Percentiles rank a stretch among this genome's conserved stretches.
Conservation (phyloP, 1,139 yeast species). For the Diutina catenulata region DNA sequence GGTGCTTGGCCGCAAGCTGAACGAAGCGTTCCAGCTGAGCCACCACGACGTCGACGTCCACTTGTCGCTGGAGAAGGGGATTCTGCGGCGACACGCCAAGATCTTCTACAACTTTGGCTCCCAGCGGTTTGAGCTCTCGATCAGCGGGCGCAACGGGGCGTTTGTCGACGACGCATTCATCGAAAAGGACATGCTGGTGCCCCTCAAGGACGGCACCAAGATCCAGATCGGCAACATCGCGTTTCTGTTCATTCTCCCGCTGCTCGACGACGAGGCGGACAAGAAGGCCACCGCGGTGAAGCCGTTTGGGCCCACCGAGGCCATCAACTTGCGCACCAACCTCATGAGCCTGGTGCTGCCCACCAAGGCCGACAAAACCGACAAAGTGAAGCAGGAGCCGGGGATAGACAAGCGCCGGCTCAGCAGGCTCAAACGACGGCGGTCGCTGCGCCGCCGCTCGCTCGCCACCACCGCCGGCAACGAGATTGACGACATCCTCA, state of each 20-base stretch:
- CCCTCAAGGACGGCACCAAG: conserved; percentile 67
- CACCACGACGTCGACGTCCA: conserved; percentile 78
- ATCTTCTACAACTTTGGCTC: conserved; percentile 93
- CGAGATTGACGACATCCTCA: conserved; percentile 27
- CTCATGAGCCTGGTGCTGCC: conserved; percentile 13
- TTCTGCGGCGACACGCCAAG: conserved; percentile 86
- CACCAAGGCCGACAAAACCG: conserved; percentile 10
- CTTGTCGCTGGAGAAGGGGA: conserved; percentile 81
- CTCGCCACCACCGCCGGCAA: conserved; percentile 29
- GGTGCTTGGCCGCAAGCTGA: conserved; percentile 78
- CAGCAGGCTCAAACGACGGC: conserved; percentile 10
- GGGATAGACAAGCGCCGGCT: not conserved
- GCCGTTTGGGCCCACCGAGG: conserved; percentile 42
- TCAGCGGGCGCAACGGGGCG: conserved; percentile 91
- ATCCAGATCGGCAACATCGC: conserved; percentile 91
- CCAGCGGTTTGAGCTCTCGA: conserved; percentile 80
- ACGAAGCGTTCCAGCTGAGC: conserved; percentile 37
- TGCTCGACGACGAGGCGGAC: conserved; percentile 21
- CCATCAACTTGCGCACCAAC: conserved; percentile 37
- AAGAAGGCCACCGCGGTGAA: conserved; percentile 12
- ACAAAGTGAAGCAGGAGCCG: conserved; percentile 9
- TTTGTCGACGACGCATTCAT: conserved; percentile 84
- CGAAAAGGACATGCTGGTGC: conserved; percentile 83
- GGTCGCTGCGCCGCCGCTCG: conserved; percentile 28
- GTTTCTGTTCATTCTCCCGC: conserved; percentile 75